Evolutionary conservation across 495 filamentous ascomycete genomes (phyloP).

Genomic region (Tuber magnatum): DNA sequence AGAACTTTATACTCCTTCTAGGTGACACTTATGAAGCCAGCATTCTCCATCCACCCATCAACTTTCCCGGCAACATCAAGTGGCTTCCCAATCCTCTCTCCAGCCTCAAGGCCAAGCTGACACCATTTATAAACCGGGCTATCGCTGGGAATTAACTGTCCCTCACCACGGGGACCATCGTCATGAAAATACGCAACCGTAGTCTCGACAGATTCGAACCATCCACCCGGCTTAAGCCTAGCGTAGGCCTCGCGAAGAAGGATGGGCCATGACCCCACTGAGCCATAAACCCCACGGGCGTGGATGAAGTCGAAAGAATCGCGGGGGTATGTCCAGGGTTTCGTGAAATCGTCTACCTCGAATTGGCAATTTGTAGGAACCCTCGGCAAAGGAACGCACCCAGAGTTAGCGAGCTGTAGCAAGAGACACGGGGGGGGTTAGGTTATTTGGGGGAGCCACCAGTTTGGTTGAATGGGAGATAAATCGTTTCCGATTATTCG

Average conservation of each 20-base stretch:
- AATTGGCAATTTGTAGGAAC: slow-evolving; percentile 43
- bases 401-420: neutral
- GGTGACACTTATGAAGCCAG: slow-evolving; percentile 38
- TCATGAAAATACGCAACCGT: slow-evolving; percentile 33
- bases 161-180: slow-evolving; percentile 4
- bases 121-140: slow-evolving; percentile 22
- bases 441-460: slow-evolving; percentile 13
- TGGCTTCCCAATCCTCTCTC: slow-evolving; percentile 14
- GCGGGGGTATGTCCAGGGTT: slow-evolving; percentile 45
- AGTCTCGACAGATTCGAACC: slow-evolving; percentile 51
- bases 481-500: slow-evolving; percentile 56
- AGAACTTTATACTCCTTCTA: slow-evolving; percentile 57
- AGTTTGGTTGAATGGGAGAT: slow-evolving; percentile 50
- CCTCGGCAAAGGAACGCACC: slow-evolving; percentile 7
- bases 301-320: slow-evolving; percentile 52
- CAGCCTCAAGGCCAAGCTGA: slow-evolving; percentile 19
- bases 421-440: neutral
- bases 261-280: slow-evolving; percentile 49
- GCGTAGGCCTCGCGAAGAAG: slow-evolving; percentile 43
- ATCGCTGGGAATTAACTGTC: slow-evolving; percentile 6
- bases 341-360: slow-evolving; percentile 49
- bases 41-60: slow-evolving; percentile 29
- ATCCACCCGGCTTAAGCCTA: slow-evolving; percentile 46
- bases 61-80: slow-evolving; percentile 31
- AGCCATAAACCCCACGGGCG: slow-evolving; percentile 49